Evolutionary conservation across 306 rosid species (phyloP).

Genomic region (Vigna nakashimae): DNA sequence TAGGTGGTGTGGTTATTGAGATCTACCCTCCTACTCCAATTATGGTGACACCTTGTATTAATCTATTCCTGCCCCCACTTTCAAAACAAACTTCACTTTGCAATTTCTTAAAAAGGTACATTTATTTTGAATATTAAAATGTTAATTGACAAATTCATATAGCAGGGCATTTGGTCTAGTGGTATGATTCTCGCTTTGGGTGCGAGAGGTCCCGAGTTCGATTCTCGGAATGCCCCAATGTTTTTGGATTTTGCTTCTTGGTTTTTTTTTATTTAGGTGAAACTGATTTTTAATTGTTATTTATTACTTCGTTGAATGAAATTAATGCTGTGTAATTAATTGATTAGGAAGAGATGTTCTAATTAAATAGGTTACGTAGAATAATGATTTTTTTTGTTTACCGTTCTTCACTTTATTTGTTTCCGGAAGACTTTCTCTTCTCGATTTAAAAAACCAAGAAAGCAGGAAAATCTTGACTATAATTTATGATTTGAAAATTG

Average conservation of each 20-base stretch:
- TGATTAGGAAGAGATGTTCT: too few species aligned
- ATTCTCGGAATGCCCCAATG: constrained; percentile 46
- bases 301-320: too few species aligned
- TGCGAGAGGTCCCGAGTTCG: constrained; percentile 56
- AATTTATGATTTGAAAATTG: too few species aligned
- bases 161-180: constrained; percentile 45
- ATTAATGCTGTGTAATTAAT: too few species aligned
- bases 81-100: not conserved
- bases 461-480: too few species aligned
- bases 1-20: constrained; percentile 36
- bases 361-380: too few species aligned
- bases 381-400: not conserved
- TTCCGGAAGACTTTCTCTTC: not conserved
- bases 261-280: too few species aligned
- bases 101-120: not conserved
- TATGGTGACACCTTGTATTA: constrained; percentile 50
- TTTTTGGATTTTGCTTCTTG: not conserved
- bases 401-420: not conserved
- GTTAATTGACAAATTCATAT: rapidly evolving
- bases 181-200: constrained; percentile 51
- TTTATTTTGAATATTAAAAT: not conserved
- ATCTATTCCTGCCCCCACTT: constrained; percentile 39
- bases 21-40: constrained; percentile 40
- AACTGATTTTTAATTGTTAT: too few species aligned
- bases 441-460: not conserved